phyloP scores from a whole-genome alignment of 371 early-diverging fungal species.

The Apophysomyces elegans region DNA sequence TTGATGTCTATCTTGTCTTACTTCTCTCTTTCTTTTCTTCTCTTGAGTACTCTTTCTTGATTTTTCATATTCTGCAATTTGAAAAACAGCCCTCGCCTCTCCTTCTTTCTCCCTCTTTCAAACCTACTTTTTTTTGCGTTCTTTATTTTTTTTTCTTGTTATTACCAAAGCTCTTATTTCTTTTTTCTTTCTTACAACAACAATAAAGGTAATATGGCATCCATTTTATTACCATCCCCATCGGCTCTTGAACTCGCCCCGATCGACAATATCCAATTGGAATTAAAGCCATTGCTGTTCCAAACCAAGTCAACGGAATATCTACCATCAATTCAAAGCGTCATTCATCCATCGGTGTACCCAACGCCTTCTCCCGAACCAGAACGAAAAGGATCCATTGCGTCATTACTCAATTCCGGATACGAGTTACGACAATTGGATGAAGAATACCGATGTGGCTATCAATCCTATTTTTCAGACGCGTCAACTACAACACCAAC shows the following conservation, averaged over 20 bases:
- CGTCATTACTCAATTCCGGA: constrained; percentile 46
- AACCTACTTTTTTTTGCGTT: neutral
- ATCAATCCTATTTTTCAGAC: constrained; percentile 18
- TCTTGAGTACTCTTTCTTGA: too few species aligned
- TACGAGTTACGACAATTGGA: constrained; percentile 30
- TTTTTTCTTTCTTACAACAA: neutral
- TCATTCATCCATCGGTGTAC: neutral
- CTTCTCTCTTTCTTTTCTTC: too few species aligned
- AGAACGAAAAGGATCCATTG: constrained; percentile 41
- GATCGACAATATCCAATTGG: neutral
- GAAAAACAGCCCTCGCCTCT: neutral
- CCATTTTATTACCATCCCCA: constrained; percentile 18
- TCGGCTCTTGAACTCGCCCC: constrained; percentile 14
- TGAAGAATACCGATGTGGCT: constrained; percentile 16
- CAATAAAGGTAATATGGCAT: constrained; percentile 1
- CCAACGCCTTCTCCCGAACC: constrained; percentile 8
- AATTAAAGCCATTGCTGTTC: neutral
- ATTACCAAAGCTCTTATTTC: constrained; percentile 1
- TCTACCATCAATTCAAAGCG: constrained; percentile 1
- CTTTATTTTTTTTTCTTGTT: neutral
- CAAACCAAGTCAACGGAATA: neutral
- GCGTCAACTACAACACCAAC: constrained; percentile 6
- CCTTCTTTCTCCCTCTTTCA: neutral
- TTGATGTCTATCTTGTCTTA: too few species aligned
- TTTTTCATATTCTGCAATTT: too few species aligned